Percentiles rank a stretch among this genome's conserved stretches.
Evolutionary conservation across 2,329 filamentous ascomycete genomes (phyloP).

Genomic region (Neofusicoccum laricinum): DNA sequence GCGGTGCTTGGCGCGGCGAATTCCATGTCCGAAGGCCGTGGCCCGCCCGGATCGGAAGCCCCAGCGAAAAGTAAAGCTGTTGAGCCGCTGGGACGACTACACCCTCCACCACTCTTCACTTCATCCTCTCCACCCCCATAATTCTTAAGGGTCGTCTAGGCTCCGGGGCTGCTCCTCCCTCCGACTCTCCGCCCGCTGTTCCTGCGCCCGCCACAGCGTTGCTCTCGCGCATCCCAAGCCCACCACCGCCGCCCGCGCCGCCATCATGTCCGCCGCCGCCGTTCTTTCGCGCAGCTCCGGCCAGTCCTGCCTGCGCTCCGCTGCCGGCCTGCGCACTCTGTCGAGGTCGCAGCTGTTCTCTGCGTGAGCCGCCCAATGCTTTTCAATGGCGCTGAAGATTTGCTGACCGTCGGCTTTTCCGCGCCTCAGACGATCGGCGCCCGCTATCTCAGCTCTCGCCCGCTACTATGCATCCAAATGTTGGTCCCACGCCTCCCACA

Average conservation of each 20-base stretch:
- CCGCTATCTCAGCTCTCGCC: conserved; percentile 58
- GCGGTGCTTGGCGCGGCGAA: background rate
- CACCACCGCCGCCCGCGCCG: conserved; percentile 16
- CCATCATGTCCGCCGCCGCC: conserved; percentile 55
- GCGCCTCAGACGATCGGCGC: conserved; percentile 40
- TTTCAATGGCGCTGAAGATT: background rate
- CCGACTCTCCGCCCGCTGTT: conserved; percentile 8
- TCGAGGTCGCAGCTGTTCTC: conserved; percentile 33
- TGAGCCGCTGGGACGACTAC: conserved; percentile 6
- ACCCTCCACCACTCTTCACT: conserved; percentile 4
- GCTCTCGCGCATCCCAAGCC: conserved; percentile 25
- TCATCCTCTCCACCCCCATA: background rate
- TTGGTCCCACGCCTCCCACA: conserved; percentile 37
- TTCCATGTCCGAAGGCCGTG: background rate
- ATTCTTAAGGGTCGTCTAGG: background rate
- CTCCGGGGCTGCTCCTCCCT: conserved; percentile 7
- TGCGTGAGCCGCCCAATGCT: background rate
- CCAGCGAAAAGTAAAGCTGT: conserved; percentile 17
- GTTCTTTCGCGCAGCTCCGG: conserved; percentile 44
- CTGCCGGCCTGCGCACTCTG: conserved; percentile 45
- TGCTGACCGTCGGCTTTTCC: conserved; percentile 27
- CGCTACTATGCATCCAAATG: conserved; percentile 69
- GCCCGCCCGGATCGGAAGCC: conserved; percentile 7
- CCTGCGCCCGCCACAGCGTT: conserved; percentile 24
- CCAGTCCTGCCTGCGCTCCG: conserved; percentile 40